A percentile compares a stretch with the other conserved stretches of the same genome.
Evolutionary conservation across 2,329 filamentous ascomycete genomes (phyloP).

Genomic region (Lachnellula arida): DNA sequence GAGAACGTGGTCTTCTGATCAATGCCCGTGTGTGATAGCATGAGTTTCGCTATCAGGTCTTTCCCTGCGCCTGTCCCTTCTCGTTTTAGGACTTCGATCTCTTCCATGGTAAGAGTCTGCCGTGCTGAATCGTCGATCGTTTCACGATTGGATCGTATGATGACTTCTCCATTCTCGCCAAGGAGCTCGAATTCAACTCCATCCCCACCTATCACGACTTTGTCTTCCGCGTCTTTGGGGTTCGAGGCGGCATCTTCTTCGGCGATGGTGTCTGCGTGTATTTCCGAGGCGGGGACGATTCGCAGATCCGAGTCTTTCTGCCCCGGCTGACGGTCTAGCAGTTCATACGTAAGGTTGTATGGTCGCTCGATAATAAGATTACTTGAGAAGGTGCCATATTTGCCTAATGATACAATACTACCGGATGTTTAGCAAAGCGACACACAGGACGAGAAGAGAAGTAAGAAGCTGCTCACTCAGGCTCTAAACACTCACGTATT

Average conservation of each 20-base stretch:
- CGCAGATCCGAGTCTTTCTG: conserved; percentile 66
- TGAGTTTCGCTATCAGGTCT: conserved; percentile 87
- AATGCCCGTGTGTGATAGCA: conserved; percentile 82
- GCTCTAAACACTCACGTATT: conserved; percentile 48
- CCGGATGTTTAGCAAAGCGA: conserved; percentile 18
- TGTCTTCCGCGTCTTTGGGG: conserved; percentile 38
- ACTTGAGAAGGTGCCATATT: conserved; percentile 85
- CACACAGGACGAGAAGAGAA: conserved; percentile 7
- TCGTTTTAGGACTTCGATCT: conserved; percentile 68
- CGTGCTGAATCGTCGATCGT: conserved; percentile 58
- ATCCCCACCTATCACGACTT: conserved; percentile 38
- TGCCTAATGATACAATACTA: conserved; percentile 83
- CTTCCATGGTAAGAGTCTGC: conserved; percentile 69
- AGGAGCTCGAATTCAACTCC: conserved; percentile 44
- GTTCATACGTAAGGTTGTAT: conserved; percentile 86
- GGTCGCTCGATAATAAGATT: conserved; percentile 90
- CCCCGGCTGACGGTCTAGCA: conserved; percentile 65
- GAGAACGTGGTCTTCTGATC: conserved; percentile 95
- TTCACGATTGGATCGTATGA: conserved; percentile 54
- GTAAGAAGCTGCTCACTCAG: conserved; percentile 20
- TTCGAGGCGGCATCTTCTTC: conserved; percentile 45
- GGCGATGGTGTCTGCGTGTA: conserved; percentile 72
- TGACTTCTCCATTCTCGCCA: conserved; percentile 44
- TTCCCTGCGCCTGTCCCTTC: conserved; percentile 74
- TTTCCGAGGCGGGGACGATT: conserved; percentile 72